These are phyloP conservation scores for Xylaria cubensis DNA, from an alignment of 495 filamentous ascomycete genomes.

Conservation along the genomic window DNA sequence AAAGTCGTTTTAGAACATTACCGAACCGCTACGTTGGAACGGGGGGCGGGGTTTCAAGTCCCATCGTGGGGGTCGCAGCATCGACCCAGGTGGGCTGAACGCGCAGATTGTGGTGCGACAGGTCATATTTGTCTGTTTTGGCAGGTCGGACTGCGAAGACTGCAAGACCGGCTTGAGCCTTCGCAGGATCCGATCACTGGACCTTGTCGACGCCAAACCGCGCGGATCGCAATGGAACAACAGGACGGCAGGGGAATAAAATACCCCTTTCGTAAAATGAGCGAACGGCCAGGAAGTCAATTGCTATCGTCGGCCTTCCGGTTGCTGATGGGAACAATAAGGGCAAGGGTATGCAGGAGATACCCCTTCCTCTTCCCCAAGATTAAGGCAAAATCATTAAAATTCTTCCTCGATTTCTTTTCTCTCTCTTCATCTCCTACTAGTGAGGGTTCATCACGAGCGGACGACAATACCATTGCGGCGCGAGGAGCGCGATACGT, in stretches of 20 bases:
- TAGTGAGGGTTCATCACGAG: conserved; percentile 35
- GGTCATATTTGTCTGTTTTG: conserved; percentile 20
- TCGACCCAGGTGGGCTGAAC: conserved; percentile 43
- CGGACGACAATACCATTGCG: conserved; percentile 82
- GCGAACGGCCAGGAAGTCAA: conserved; percentile 40
- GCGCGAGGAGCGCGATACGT: conserved; percentile 66
- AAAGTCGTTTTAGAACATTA: neutral
- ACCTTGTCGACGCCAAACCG: conserved; percentile 34
- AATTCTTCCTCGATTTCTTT: conserved; percentile 30
- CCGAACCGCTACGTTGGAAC: conserved; percentile 5
- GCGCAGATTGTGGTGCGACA: conserved; percentile 30
- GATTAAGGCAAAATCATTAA: conserved; percentile 24
- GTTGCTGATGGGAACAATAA: conserved; percentile 22
- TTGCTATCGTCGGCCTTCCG: conserved; percentile 39
- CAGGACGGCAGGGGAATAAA: conserved; percentile 32
- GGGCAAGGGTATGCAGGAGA: conserved; percentile 12
- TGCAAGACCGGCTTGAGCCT: conserved; percentile 36
- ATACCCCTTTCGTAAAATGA: conserved; percentile 35
- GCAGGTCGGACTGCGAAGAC: conserved; percentile 31
- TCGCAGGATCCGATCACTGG: conserved; percentile 23
- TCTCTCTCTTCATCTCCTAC: conserved; percentile 34
- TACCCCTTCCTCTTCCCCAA: conserved; percentile 13
- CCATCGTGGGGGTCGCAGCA: conserved; percentile 45
- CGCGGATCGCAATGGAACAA: conserved; percentile 44
- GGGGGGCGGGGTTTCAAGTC: conserved; percentile 13